phyloP scores from a whole-genome alignment of 2,329 filamentous ascomycete genomes.

The Escovopsis sp. region DNA sequence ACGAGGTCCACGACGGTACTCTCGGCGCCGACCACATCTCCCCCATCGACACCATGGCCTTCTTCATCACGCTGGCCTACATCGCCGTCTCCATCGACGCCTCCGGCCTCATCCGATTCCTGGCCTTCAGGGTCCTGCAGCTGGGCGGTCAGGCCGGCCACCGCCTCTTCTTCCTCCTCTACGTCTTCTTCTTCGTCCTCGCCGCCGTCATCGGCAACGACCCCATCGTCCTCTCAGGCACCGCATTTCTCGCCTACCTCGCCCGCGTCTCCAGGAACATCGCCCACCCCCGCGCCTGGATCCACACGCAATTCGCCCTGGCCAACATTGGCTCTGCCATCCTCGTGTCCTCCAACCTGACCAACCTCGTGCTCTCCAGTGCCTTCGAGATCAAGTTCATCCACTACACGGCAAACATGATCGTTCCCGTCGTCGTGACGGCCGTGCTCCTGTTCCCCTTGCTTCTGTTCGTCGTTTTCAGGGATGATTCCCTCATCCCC shows the following conservation, averaged over 20 bases:
- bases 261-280: slow-evolving; percentile 62
- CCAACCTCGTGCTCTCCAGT: slow-evolving; percentile 58
- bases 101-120: slow-evolving; percentile 53
- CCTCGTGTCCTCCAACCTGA: slow-evolving; percentile 63
- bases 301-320: slow-evolving; percentile 54
- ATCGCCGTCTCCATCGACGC: slow-evolving; percentile 67
- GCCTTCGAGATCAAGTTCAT: slow-evolving; percentile 60
- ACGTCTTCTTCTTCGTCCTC: slow-evolving; percentile 53
- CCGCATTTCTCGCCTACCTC: slow-evolving; percentile 63
- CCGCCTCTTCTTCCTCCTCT: slow-evolving; percentile 56
- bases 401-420: slow-evolving; percentile 62
- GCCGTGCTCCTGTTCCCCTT: slow-evolving; percentile 54
- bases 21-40: slow-evolving; percentile 49
- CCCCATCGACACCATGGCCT: slow-evolving; percentile 58
- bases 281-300: slow-evolving; percentile 55
- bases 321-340: slow-evolving; percentile 64
- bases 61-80: slow-evolving; percentile 60
- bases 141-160: slow-evolving; percentile 53
- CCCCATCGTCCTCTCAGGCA: slow-evolving; percentile 59
- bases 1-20: slow-evolving; percentile 55
- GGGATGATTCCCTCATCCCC: slow-evolving; percentile 47
- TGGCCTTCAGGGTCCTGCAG: slow-evolving; percentile 56
- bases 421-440: slow-evolving; percentile 55
- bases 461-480: slow-evolving; percentile 53
- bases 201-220: slow-evolving; percentile 61